Conservation (phyloP, 208 protist genomes). For the Leptomonas seymouri region DNA sequence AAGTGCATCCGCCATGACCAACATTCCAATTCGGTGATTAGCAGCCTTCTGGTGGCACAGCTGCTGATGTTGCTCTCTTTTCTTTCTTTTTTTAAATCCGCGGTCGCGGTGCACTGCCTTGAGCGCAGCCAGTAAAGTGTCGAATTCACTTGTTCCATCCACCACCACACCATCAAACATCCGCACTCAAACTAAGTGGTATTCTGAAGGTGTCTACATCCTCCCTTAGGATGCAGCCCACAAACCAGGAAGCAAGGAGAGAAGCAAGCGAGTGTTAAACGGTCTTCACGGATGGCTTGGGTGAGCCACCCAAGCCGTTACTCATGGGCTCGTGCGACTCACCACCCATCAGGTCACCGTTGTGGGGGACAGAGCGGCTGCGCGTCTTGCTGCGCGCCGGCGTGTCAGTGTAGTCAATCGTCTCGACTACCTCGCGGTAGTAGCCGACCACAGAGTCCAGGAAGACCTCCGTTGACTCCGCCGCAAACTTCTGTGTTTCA, state of each 20-base stretch:
- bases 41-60: no score
- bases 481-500: slow-evolving; percentile 15
- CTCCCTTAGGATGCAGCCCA: no score
- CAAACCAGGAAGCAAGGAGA: background rate
- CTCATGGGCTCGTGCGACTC: slow-evolving; percentile 2
- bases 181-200: no score
- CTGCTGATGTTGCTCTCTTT: no score
- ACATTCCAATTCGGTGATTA: no score
- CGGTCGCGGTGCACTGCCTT: no score
- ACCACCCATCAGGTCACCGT: background rate
- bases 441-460: slow-evolving; percentile 29
- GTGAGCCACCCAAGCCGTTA: background rate
- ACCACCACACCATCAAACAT: no score
- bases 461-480: slow-evolving; percentile 33
- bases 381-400: slow-evolving; percentile 13
- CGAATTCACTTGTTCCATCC: no score
- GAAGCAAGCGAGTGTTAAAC: background rate
- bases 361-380: background rate
- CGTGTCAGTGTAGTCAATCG: slow-evolving; percentile 18
- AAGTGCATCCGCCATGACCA: no score
- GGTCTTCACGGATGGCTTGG: background rate
- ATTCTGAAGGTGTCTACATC: no score
- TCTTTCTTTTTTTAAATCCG: no score
- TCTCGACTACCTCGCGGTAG: slow-evolving; percentile 19
- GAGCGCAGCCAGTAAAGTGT: no score